Base-by-base conservation (phyloP, 352 stramenopile species). In the Globisporangium alternatum region DNA sequence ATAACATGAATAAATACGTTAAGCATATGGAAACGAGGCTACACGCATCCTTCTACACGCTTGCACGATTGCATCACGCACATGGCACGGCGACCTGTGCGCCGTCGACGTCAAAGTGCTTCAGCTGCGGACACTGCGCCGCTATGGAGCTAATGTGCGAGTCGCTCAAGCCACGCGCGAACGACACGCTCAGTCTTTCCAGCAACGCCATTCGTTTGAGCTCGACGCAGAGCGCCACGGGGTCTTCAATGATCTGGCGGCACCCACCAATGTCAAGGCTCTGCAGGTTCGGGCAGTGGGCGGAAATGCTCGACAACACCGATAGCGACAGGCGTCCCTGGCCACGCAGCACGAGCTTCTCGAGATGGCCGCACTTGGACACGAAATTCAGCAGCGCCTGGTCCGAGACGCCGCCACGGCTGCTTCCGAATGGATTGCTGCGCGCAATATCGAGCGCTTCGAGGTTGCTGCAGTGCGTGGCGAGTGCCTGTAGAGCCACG, bases 371-470 rank as follows among this genome's bases (percentile, higher is more conserved):
- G 51, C 82, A 91, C 37, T 77, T 78, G 55, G 65, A 72, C 22
- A 69, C 64, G 15, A 91, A 67, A 19, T 81, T 70, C 30, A 70
- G 66, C 21, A 91, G 56, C 15, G 68, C 75, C 2, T 64, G 61
- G 45, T 91, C 76, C 17, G 66, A 87, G 17, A 91, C 71, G 0
- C 80, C 77, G 22, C 77, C 73, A 19, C 77, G 82, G 25, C 78
- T 68, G 56, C 77, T 75, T 19, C 78, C 80, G 60, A 89, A 91
- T 1, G 80, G 82, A 62, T 89, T 91, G 60, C 82, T 91, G 21
- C 74, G 72, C 31, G 78, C 74, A 64, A 89, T 81, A 22, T 88
- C 80, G 9, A 91, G 57, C n/a, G 63, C 64, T 33, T 70, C 67
- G 28, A 91, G 73, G 9, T 37, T 10, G 8, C 56, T 19, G 48